Evolutionary conservation across 2,329 filamentous ascomycete genomes (phyloP), one percentile per base, ranked within the genome.

Genomic region (Pseudomassariella vexata): DNA sequence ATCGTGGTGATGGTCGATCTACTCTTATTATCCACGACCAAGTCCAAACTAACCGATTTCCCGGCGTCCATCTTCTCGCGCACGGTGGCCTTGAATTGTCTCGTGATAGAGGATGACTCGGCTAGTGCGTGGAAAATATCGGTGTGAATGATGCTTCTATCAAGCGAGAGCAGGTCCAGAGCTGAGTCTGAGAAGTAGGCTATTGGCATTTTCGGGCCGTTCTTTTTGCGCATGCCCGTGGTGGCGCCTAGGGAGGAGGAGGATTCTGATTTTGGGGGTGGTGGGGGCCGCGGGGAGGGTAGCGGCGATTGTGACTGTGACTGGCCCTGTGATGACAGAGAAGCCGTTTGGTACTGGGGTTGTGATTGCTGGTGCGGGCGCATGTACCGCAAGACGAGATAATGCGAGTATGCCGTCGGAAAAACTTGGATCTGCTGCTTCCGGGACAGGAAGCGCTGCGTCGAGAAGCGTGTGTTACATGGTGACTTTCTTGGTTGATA

Each of bases 111-210:
- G 1, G 60, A 58, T 7, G 64, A 59, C n/a, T 68, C 60, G 5
- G 59, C 52, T 5, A 79, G 59, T n/a, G 76, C 63, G 24, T 65
- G 60, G 46, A 78, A 78, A 9, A 76, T 59, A 37, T 78, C 71
- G 39, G 60, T 63, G 28, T 66, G 61, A 28, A 61, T 47, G 11
- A 68, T 55, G 9, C 54, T 49, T 20, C 55, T 46, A 11, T 52
- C 53, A 3, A 70, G 53, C 9, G 64, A 62, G 2, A 77, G 57
- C 9, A 70, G 52, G 9, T 69, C 62, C 1, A 68, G 54, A 28
- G 70, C 62, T 9, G 63, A 59, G 6, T 58, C 54, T 1, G 68
- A 72, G 42, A 62, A 65, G 47, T 63, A 70, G 6, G 60, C 50
- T 19, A 75, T 59, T 33, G 28, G 37, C 10, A 38, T 37, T 24